Percentiles rank a stretch among this genome's conserved stretches.
These are phyloP conservation scores for Boechera retrofracta DNA, from an alignment of 345 rosid genomes.

Conservation along the genomic window DNA sequence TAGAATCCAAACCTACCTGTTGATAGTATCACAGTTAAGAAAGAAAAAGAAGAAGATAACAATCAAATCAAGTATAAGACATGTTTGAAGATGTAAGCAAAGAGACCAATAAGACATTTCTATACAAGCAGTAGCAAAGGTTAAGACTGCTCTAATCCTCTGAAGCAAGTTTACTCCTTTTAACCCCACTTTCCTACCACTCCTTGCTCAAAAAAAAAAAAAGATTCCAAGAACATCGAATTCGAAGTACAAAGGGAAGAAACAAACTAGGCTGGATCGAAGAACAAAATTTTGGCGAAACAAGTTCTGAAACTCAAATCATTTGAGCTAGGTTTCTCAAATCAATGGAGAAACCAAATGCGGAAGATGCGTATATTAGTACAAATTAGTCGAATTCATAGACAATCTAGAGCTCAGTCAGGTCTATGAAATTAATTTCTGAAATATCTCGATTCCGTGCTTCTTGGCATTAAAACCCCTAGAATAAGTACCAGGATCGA, in stretches of 20 bases:
- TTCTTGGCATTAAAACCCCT: conserved; percentile 10
- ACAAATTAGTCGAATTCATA: conserved; percentile 7
- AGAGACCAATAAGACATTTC: conserved; percentile 9
- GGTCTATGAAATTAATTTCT: not conserved
- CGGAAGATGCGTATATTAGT: not conserved
- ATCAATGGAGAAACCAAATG: not conserved
- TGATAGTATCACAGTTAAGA: not conserved
- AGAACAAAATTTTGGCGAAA: not conserved
- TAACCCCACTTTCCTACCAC: not conserved
- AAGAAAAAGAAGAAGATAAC: conserved; percentile 3
- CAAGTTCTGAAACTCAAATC: not conserved
- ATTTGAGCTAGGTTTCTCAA: not conserved
- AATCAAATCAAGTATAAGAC: conserved; percentile 10
- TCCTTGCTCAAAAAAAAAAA: not conserved
- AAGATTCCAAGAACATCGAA: not conserved
- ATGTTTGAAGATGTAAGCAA: conserved; percentile 9
- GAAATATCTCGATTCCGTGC: not conserved
- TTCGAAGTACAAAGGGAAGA: not conserved
- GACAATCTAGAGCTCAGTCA: conserved; percentile 17
- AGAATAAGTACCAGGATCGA: conserved; percentile 14
- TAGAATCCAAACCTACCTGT: conserved; percentile 14
- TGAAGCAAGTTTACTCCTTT: not conserved
- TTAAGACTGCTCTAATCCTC: not conserved
- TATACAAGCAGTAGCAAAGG: conserved; percentile 1
- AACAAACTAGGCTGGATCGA: not conserved